Evolutionary conservation across 2,329 filamentous ascomycete genomes (phyloP).

Genomic region (Pseudopyrenochaeta lycopersici): DNA sequence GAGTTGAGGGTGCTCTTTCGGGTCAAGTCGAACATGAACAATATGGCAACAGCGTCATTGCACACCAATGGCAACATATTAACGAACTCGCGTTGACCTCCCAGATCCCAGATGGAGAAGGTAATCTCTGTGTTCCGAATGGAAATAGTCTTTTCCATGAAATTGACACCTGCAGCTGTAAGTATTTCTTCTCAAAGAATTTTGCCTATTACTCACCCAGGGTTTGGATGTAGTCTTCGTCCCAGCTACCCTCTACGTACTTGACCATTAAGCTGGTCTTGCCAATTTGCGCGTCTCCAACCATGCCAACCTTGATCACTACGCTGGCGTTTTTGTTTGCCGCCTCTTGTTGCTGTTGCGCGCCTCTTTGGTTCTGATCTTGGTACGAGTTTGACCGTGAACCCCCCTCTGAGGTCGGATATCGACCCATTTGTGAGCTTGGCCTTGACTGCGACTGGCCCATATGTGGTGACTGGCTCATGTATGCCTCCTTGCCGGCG

Average conservation of each 20-base stretch:
- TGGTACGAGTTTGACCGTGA: constrained; percentile 53
- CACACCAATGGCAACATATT: constrained; percentile 99
- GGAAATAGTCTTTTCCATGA: constrained; percentile 99
- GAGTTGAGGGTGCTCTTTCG: constrained; percentile 98
- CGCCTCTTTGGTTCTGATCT: constrained; percentile 58
- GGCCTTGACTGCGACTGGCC: constrained; percentile 55
- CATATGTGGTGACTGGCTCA: constrained; percentile 31
- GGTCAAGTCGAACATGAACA: constrained; percentile 99
- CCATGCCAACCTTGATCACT: constrained; percentile 99
- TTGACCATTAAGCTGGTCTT: constrained; percentile 99
- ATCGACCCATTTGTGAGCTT: constrained; percentile 59
- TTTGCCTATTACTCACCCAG: constrained; percentile 66
- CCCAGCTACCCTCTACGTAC: constrained; percentile 99
- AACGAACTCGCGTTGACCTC: constrained; percentile 97
- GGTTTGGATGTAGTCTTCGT: constrained; percentile 99
- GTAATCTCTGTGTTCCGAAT: constrained; percentile 99
- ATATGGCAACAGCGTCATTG: constrained; percentile 96
- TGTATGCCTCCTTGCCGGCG: constrained; percentile 40
- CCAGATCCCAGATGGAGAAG: constrained; percentile 98
- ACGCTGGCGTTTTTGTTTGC: constrained; percentile 69
- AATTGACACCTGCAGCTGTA: constrained; percentile 80
- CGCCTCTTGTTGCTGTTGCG: constrained; percentile 51
- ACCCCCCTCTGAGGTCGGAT: constrained; percentile 56
- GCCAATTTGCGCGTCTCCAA: constrained; percentile 97
- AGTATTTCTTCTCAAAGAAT: constrained; percentile 11